Percentiles rank a stretch among this genome's conserved stretches.
These are phyloP conservation scores for Rhizophora apiculata DNA, from an alignment of 345 rosid species.

Conservation along the genomic window DNA sequence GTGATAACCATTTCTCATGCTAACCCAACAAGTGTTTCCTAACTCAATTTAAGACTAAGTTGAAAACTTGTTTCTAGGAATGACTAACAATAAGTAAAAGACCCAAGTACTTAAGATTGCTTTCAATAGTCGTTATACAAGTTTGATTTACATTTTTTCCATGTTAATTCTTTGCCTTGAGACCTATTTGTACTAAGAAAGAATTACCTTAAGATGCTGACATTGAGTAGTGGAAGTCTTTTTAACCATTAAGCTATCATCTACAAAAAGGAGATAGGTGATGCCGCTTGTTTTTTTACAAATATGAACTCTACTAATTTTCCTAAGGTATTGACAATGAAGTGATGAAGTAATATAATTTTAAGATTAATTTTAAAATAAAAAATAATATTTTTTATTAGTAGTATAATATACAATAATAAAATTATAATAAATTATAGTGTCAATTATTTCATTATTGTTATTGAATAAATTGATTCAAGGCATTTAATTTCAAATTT, in stretches of 20 bases:
- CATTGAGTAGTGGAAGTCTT: neutral
- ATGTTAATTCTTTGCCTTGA: neutral
- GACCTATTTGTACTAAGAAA: neutral
- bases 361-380: too few relatives aligned
- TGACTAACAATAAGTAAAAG: neutral
- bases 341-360: too few relatives aligned
- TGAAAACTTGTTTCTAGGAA: neutral
- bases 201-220: neutral
- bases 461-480: too few relatives aligned
- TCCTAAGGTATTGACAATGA: too few relatives aligned
- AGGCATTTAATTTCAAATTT: too few relatives aligned
- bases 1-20: neutral
- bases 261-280: neutral
- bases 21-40: neutral
- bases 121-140: too few relatives aligned
- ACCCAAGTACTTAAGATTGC: neutral
- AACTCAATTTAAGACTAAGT: neutral
- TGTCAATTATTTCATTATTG: too few relatives aligned
- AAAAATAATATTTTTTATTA: too few relatives aligned
- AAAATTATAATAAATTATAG: too few relatives aligned
- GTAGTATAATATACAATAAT: too few relatives aligned
- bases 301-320: neutral
- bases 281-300: neutral
- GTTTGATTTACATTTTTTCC: neutral
- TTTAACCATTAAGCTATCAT: neutral